Base-by-base conservation (phyloP, 2,329 filamentous ascomycete species). In the Orbilia quercus region DNA sequence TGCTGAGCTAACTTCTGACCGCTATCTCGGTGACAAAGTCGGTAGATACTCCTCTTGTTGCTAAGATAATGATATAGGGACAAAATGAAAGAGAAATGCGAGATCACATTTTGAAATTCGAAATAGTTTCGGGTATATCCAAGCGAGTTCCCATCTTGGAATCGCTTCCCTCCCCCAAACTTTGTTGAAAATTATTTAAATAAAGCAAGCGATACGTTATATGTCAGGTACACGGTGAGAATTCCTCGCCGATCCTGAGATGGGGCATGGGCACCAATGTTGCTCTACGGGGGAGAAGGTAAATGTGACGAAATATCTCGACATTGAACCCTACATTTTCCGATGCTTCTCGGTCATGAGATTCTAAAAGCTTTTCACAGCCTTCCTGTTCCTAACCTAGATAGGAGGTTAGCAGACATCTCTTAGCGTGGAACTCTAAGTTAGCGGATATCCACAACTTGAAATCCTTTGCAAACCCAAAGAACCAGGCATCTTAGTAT, bases 351-450 rank as follows among this genome's bases (percentile, higher is more conserved):
- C 63, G 40, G 58, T 71, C 66, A 64, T 71, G 66, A 58, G 58
- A 64, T 64, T 54, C 50, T 23, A 16, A 62, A 36, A 57, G 36
- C 50, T 48, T 64, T 59, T 38, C 28, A 53, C 53, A 60, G 51
- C 59, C 55, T 57, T 54, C 51, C 25, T 9, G 40, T 25, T 40
- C 45, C 60, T 72, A 65, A 55, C 59, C 67, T 23, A 34, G 48
- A 64, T 60, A 65, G 59, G 67, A 65, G 38, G 60, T 55, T 51
- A 55, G 63, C 42, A 59, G 48, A 72, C 67, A 65, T 60, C 20
- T 54, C 60, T 72, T 72, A 72, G 67, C 62, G 59, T 50, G 45
- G 67, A 72, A 72, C 67, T 72, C 53, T 72, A 59, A 60, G 45
- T 57, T 72, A 57, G 42, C 36, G 44, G 51, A 42, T 20, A 48